Percentiles rank a stretch among this genome's conserved stretches.
phyloP scores from a whole-genome alignment of 768 basidiomycete genomes.

The Hemileccinum impolitum region DNA sequence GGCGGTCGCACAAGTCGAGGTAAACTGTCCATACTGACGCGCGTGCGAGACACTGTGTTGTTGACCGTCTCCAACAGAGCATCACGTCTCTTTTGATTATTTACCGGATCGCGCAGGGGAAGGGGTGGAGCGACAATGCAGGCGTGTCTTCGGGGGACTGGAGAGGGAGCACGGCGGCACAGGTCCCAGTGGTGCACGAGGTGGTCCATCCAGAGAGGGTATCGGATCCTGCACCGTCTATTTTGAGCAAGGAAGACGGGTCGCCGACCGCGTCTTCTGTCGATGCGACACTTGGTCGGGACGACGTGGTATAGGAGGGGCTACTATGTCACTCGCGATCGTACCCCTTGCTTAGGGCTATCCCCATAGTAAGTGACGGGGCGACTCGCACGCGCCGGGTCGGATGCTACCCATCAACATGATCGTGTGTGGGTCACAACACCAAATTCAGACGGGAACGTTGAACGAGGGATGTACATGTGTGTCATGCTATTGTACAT shows the following conservation, averaged over 20 bases:
- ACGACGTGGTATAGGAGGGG: constrained; percentile 1
- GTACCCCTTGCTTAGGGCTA: neutral
- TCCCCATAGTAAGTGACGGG: neutral
- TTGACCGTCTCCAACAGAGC: constrained; percentile 1
- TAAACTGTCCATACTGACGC: neutral
- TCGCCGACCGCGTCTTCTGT: neutral
- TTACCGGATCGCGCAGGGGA: constrained; percentile 18
- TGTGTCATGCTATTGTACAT: neutral
- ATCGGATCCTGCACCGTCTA: neutral
- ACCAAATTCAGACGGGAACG: neutral
- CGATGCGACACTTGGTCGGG: neutral
- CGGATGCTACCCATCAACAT: neutral
- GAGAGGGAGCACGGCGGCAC: constrained; percentile 9
- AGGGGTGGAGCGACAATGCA: constrained; percentile 9
- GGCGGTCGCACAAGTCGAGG: constrained; percentile 18
- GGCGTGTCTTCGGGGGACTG: constrained; percentile 13
- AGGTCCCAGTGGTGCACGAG: neutral
- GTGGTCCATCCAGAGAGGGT: neutral
- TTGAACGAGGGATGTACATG: neutral
- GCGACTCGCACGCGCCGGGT: neutral
- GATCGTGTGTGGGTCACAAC: neutral
- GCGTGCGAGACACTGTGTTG: neutral
- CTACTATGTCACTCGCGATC: neutral
- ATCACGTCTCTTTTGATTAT: constrained; percentile 20
- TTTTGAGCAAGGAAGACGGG: constrained; percentile 4